These are phyloP conservation scores for Lavandula angustifolia DNA, from an alignment of 257 asterid genomes.

Conservation along the genomic window DNA sequence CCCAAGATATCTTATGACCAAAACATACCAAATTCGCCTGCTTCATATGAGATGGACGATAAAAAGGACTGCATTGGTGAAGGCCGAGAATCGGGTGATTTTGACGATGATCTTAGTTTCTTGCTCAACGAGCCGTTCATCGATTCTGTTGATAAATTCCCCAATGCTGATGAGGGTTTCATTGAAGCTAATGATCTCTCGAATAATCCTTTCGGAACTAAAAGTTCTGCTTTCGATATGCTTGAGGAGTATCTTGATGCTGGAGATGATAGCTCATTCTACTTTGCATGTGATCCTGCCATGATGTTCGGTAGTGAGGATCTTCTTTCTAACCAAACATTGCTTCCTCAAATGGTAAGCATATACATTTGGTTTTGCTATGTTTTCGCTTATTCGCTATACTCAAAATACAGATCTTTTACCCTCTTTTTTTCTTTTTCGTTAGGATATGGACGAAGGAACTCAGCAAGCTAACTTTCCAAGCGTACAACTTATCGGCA, in stretches of 20 bases:
- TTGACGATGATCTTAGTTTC: slow-evolving; percentile 43
- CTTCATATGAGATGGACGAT: slow-evolving; percentile 35
- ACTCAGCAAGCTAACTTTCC: slow-evolving; percentile 33
- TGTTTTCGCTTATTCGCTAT: not conserved
- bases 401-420: slow-evolving; percentile 12
- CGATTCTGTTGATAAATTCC: slow-evolving; percentile 47
- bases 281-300: slow-evolving; percentile 44
- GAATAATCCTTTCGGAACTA: slow-evolving; percentile 45
- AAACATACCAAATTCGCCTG: slow-evolving; percentile 40
- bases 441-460: slow-evolving; percentile 44
- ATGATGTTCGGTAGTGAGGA: slow-evolving; percentile 40
- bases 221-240: slow-evolving; percentile 46
- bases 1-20: slow-evolving; percentile 37
- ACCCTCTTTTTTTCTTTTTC: not conserved
- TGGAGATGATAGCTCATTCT: slow-evolving; percentile 39
- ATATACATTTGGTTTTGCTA: slow-evolving; percentile 12
- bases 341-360: slow-evolving; percentile 46
- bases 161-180: slow-evolving; percentile 50
- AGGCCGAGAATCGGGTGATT: slow-evolving; percentile 42
- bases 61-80: slow-evolving; percentile 53
- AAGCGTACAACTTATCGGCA: slow-evolving; percentile 31
- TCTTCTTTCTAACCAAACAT: slow-evolving; percentile 37
- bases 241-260: slow-evolving; percentile 74
- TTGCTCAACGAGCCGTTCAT: slow-evolving; percentile 53
- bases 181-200: slow-evolving; percentile 70